Evolutionary conservation across 257 asterid genomes (phyloP), one percentile per base, ranked within the genome.

Genomic region (Jacaranda mimosifolia): DNA sequence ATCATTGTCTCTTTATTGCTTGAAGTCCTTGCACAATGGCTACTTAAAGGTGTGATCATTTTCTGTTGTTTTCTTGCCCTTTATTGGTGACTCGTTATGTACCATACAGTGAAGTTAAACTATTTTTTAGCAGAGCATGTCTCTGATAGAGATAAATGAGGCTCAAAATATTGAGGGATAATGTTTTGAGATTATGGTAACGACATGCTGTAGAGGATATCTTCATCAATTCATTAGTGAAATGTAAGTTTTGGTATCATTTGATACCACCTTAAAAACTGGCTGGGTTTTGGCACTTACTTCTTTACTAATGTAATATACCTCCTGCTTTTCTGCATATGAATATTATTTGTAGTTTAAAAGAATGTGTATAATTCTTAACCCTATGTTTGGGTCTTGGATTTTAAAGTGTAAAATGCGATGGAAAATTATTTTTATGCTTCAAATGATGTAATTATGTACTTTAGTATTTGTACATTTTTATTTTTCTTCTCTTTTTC

Each of bases 31-130:
- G 88, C 87, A 15, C 86, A 82, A 15, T 78, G 88, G 82, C 80
- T 96, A 46, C 86, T 92, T 67, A 91, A 88, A 90, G 99, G 99
- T 96, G 82, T 70, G 88, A n/a, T 63, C 7, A 4, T 63, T 60
- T 72, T 51, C 36, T 45, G 68, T 48, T 53, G 52, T 42, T 58
- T 39, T 45, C 11, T 64, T 46, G 1, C 65, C 13, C 21, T 51
- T 38, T 55, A 4, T 40, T 8, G n/a, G 26, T 38, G 70, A 76
- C 78, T 42, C 75, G 39, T 70, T 48, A 32, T 59, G 68, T 51
- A 64, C 19, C 36, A 59, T 55, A 62, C 49, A 51, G 57, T 74
- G 36, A 68, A 72, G 55, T 75, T 71, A 46, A 43, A 53, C 48
- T 59, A 17, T 63, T 12, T 12, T 42, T 40, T 43, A 73, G 32